These are phyloP conservation scores for Fusarium begoniae DNA, from an alignment of 2,329 filamentous ascomycete species.

Conservation along the genomic window DNA sequence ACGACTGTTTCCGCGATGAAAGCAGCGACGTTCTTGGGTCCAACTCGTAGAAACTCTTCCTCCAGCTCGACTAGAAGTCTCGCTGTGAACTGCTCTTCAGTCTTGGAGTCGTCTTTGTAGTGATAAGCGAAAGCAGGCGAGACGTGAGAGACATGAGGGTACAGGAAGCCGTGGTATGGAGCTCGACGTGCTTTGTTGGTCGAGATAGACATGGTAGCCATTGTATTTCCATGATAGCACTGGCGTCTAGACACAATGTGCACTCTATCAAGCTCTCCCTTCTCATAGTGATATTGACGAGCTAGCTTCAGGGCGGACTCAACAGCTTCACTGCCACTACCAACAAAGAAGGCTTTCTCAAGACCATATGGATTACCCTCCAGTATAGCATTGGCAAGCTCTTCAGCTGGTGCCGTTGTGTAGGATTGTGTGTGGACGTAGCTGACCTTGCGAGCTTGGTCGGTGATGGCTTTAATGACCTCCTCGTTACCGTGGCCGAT, in stretches of 20 bases:
- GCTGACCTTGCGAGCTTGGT: conserved; percentile 12
- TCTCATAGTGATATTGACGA: conserved; percentile 52
- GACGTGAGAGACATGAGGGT: conserved; percentile 10
- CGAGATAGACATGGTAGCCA: conserved; percentile 18
- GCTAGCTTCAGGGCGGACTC: conserved; percentile 60
- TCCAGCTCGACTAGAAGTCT: neutral
- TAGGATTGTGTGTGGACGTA: conserved; percentile 19
- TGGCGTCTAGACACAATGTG: neutral
- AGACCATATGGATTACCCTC: conserved; percentile 2
- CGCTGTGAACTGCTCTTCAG: neutral
- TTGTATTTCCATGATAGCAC: conserved; percentile 18
- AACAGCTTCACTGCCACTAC: conserved; percentile 49
- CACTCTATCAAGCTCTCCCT: neutral
- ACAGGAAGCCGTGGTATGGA: conserved; percentile 2
- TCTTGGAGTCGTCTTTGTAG: neutral
- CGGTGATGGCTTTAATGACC: conserved; percentile 8
- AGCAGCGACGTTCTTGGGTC: conserved; percentile 47
- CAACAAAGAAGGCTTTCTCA: conserved; percentile 39
- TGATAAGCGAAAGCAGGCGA: conserved; percentile 12
- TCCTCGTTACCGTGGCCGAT: conserved; percentile 8
- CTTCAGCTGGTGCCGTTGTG: conserved; percentile 9
- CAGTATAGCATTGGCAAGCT: neutral
- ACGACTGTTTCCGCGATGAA: conserved; percentile 70
- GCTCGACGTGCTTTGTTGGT: conserved; percentile 6
- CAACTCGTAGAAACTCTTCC: neutral